phyloP scores from a whole-genome alignment of 2,329 filamentous ascomycete species.

The Leptographium radiaticola region DNA sequence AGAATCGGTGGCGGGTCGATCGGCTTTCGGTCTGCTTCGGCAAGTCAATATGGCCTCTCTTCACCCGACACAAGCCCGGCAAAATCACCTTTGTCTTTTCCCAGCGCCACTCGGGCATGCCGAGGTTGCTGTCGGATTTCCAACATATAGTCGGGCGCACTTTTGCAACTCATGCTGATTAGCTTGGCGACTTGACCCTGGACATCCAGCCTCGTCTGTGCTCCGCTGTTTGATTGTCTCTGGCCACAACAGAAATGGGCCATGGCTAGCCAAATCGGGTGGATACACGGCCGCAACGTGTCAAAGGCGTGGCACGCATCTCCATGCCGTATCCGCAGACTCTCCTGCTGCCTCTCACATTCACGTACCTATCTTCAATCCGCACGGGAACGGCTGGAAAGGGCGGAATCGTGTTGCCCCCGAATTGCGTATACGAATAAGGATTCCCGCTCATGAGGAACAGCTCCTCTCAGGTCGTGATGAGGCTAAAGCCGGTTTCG shows the following conservation, averaged over 20 bases:
- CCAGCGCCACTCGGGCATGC: slow-evolving; percentile 53
- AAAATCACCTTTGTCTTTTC: slow-evolving; percentile 58
- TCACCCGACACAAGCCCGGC: background rate
- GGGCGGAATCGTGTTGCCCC: slow-evolving; percentile 7
- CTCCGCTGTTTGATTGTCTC: too few species aligned
- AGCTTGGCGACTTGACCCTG: background rate
- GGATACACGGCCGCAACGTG: too few species aligned
- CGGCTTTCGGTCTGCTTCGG: slow-evolving; percentile 57
- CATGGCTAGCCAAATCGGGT: too few species aligned
- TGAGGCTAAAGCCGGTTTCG: background rate
- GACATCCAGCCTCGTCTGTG: too few species aligned
- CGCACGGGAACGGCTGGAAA: slow-evolving; percentile 2
- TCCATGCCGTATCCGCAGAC: too few species aligned
- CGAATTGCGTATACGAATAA: slow-evolving; percentile 8
- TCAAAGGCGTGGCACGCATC: too few species aligned
- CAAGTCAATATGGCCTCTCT: background rate
- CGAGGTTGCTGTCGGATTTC: slow-evolving; percentile 51
- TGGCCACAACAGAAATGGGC: too few species aligned
- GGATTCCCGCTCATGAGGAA: slow-evolving; percentile 10
- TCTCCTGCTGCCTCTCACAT: too few species aligned
- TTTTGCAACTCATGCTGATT: slow-evolving; percentile 5
- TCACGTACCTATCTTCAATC: slow-evolving; percentile 7
- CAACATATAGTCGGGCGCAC: slow-evolving; percentile 17
- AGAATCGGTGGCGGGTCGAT: slow-evolving; percentile 81
- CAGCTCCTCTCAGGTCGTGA: background rate